Base-by-base conservation (phyloP, 495 filamentous ascomycete genomes). In the Penicillium chermesinum region DNA sequence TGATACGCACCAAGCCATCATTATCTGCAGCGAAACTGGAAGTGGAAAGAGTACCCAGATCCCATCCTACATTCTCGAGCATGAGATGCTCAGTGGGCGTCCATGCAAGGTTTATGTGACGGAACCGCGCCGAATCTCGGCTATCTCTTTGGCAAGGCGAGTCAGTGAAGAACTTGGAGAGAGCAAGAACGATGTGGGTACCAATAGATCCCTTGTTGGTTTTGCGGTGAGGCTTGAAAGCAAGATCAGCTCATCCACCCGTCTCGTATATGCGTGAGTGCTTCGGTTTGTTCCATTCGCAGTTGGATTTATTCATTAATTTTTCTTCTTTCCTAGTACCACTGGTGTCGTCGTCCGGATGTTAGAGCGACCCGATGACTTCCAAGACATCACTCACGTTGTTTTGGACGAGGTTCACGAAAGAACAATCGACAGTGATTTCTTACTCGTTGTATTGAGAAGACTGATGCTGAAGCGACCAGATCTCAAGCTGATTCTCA, bases 21-120 rank as follows among this genome's bases (percentile, higher is more conserved):
- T 97, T 45, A 77, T 96, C 25, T 95, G 89, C 59, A 91, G 91
- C 54, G 93, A 97, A 68, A 98, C 93, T 12, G 93, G 93, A 58
- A 96, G 82, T 67, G 93, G 93, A 44, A 98, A 98, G 73, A 95
- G 89, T 69, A 98, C 93, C 0, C 93, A 98, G 62, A 86, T 96
- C 4, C 93, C 93, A 18, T 83, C 89, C 1, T 98, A 88, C 62
- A 80, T 98, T 15, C 70, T 98, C 1, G 93, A 98, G 56, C 79
- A 94, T 51, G 85, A 96, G 57, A 78, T 98, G 52, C 79, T 80
- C 10, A 73, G 83, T 37, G 90, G 90, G 7, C 86, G 82, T 32
- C 69, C 77, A 12, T 96, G 91, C 69, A 96, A 91, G 61, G 82
- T 98, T 14, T 96, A 91, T 63, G 94, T 91, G 60, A 96, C 93